Conservation (phyloP, 306 rosid genomes). For the Prunus campanulata region DNA sequence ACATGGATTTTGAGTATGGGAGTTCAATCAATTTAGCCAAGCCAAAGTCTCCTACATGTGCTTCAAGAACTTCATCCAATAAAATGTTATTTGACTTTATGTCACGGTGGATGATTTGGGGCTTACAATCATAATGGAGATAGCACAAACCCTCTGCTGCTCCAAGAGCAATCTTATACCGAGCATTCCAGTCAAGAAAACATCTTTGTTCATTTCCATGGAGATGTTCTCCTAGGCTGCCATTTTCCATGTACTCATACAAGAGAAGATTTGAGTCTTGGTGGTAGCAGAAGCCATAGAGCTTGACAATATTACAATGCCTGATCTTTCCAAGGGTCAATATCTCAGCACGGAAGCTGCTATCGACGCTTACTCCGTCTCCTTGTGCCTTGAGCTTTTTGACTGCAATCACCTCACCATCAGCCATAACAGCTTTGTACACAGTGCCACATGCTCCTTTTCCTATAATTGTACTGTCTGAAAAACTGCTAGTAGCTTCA, state of each 20-base stretch:
- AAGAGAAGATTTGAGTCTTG: slow-evolving; percentile 81
- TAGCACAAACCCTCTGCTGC: slow-evolving; percentile 89
- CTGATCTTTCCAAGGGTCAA: slow-evolving; percentile 85
- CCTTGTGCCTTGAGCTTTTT: slow-evolving; percentile 72
- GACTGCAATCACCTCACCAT: slow-evolving; percentile 70
- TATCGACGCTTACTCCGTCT: slow-evolving; percentile 64
- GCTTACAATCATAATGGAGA: slow-evolving; percentile 82
- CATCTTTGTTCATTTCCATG: slow-evolving; percentile 48
- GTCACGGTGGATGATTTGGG: slow-evolving; percentile 82
- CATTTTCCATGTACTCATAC: slow-evolving; percentile 82
- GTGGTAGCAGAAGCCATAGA: slow-evolving; percentile 76
- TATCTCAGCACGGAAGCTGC: slow-evolving; percentile 83
- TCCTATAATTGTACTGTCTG: slow-evolving; percentile 59
- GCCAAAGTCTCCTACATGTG: slow-evolving; percentile 95
- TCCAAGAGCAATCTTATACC: slow-evolving; percentile 76
- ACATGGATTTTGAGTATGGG: slow-evolving; percentile 77
- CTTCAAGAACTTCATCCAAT: slow-evolving; percentile 60
- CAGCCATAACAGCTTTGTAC: slow-evolving; percentile 70
- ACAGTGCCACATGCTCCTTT: slow-evolving; percentile 93
- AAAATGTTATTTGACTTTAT: slow-evolving; percentile 86
- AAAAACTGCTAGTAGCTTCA: slow-evolving; percentile 72
- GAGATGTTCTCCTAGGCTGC: slow-evolving; percentile 85
- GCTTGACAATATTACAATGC: slow-evolving; percentile 86
- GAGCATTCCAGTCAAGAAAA: slow-evolving; percentile 58
- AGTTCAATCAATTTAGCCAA: slow-evolving; percentile 73